phyloP scores from a whole-genome alignment of 768 basidiomycete genomes.

The Rhizopogon rudus region DNA sequence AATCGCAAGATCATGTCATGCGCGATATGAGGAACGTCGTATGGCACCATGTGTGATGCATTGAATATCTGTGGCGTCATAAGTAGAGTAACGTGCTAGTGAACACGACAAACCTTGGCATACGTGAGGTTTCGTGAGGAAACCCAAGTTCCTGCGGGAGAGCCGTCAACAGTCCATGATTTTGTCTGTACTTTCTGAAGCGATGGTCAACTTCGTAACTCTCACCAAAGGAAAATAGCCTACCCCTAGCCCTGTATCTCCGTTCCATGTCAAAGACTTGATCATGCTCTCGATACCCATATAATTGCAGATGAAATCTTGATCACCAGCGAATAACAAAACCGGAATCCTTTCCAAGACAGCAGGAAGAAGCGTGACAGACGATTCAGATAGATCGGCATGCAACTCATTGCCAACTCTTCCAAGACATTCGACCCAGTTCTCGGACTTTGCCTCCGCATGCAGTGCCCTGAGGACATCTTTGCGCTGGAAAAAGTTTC shows the following conservation, averaged over 20 bases:
- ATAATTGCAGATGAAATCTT: conserved; percentile 96
- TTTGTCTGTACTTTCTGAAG: conserved; percentile 60
- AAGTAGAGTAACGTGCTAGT: background rate
- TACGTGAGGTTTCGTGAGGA: conserved; percentile 88
- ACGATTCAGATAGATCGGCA: conserved; percentile 52
- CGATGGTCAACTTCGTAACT: background rate
- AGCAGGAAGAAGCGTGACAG: conserved; percentile 71
- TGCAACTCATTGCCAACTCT: conserved; percentile 61
- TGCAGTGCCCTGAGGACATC: conserved; percentile 86
- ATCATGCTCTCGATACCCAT: conserved; percentile 87
- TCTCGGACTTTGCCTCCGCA: conserved; percentile 66
- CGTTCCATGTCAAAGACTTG: conserved; percentile 80
- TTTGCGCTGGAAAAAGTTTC: conserved; percentile 45
- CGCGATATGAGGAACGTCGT: conserved; percentile 79
- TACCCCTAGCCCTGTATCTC: conserved; percentile 79
- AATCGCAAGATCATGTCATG: conserved; percentile 99
- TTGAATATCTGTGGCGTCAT: conserved; percentile 64
- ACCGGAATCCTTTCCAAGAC: conserved; percentile 78
- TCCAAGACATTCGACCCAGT: conserved; percentile 84
- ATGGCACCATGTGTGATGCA: conserved; percentile 94
- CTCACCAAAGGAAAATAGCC: conserved; percentile 23
- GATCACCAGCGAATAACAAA: conserved; percentile 91
- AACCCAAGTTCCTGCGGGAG: conserved; percentile 88
- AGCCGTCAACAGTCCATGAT: conserved; percentile 70
- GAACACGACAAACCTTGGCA: conserved; percentile 55